Evolutionary conservation across 176 grass and related monocot genomes (phyloP).

Genomic region (Carex scoparia): DNA sequence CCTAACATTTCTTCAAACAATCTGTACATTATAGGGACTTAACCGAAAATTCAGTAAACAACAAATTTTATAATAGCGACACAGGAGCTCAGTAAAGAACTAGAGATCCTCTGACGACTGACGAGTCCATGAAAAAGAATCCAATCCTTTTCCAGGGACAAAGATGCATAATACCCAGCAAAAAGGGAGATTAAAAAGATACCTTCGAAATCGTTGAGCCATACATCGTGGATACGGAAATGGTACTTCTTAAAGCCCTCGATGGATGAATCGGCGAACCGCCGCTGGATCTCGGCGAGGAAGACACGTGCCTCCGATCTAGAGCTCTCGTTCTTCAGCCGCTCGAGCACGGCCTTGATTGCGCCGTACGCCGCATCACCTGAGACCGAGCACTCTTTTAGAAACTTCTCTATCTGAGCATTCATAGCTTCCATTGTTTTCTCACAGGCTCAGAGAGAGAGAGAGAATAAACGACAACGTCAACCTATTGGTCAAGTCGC

Average conservation of each 20-base stretch:
- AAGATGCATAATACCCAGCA: background rate
- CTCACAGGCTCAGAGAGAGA: background rate
- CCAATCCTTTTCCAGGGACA: background rate
- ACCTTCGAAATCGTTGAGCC: constrained; percentile 66
- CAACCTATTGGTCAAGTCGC: background rate
- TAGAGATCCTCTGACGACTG: background rate
- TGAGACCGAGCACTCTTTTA: constrained; percentile 56
- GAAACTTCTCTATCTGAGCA: constrained; percentile 49
- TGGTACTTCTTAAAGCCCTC: constrained; percentile 76
- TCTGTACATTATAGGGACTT: background rate
- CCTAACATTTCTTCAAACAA: background rate
- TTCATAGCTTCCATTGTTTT: constrained; percentile 17
- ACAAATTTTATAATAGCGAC: background rate
- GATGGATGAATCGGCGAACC: constrained; percentile 42
- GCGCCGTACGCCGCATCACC: constrained; percentile 84
- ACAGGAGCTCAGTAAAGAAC: background rate
- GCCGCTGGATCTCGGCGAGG: constrained; percentile 55
- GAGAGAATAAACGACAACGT: background rate
- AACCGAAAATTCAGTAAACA: background rate
- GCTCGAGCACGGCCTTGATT: constrained; percentile 66
- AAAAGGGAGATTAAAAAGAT: background rate
- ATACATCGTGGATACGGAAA: constrained; percentile 87
- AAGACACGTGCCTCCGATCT: constrained; percentile 65
- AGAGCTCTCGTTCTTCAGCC: constrained; percentile 44
- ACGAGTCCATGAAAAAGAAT: background rate